Percentiles rank a stretch among this genome's conserved stretches.
These are phyloP conservation scores for Zygoascus flipseniorum DNA, from an alignment of 805 yeast species.

Conservation along the genomic window DNA sequence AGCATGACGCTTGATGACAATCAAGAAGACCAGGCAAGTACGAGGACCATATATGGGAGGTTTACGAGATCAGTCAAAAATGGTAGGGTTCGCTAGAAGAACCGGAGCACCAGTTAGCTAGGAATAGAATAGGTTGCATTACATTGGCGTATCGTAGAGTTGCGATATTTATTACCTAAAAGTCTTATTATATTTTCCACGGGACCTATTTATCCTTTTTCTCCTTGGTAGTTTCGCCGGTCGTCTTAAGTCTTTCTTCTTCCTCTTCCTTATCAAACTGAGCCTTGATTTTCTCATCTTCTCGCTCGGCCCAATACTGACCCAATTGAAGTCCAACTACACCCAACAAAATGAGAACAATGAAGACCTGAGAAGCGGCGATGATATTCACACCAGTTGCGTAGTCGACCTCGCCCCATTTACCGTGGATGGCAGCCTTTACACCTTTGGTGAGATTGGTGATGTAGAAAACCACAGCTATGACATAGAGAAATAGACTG, in stretches of 20 bases:
- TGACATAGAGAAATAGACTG: slow-evolving; percentile 61
- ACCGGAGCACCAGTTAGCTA: too few relatives aligned
- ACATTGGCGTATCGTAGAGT: too few relatives aligned
- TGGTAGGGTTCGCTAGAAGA: neutral
- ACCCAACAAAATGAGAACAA: slow-evolving; percentile 63
- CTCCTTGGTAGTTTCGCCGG: neutral
- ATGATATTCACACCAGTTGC: slow-evolving; percentile 82
- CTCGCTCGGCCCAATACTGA: slow-evolving; percentile 75
- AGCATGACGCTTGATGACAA: neutral
- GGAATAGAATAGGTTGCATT: too few relatives aligned
- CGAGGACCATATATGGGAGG: neutral
- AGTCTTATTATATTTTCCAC: too few relatives aligned
- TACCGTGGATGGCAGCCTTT: slow-evolving; percentile 54
- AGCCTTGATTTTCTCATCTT: slow-evolving; percentile 22
- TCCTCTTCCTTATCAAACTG: slow-evolving; percentile 16
- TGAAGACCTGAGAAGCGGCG: slow-evolving; percentile 79
- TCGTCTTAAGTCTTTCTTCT: neutral
- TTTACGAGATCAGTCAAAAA: neutral
- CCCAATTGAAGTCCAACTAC: slow-evolving; percentile 83
- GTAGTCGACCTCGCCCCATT: slow-evolving; percentile 92
- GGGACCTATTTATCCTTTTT: too few relatives aligned
- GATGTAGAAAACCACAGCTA: slow-evolving; percentile 69
- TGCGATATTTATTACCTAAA: too few relatives aligned
- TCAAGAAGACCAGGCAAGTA: neutral
- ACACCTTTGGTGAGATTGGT: slow-evolving; percentile 81